Percentiles rank a stretch among this genome's conserved stretches.
These are phyloP conservation scores for Plasmodium malariae DNA, from an alignment of 169 alveolate species.

Conservation along the genomic window DNA sequence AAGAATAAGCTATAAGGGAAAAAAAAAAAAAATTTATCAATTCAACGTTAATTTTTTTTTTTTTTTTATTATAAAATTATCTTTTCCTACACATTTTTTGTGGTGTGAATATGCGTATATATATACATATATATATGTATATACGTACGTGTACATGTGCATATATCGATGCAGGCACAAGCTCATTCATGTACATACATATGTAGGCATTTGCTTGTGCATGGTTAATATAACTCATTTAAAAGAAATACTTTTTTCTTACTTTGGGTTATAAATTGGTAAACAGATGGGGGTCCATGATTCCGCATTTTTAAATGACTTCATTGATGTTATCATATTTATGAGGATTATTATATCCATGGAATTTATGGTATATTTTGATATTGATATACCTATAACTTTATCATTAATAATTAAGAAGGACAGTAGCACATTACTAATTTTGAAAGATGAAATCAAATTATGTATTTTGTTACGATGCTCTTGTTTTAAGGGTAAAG, in stretches of 20 bases:
- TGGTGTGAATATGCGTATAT: not conserved
- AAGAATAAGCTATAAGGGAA: conserved; percentile 74
- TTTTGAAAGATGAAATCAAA: conserved; percentile 76
- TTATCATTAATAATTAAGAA: conserved; percentile 83
- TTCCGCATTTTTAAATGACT: conserved; percentile 90
- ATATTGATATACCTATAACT: conserved; percentile 79
- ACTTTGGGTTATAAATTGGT: conserved; percentile 87
- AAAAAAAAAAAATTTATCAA: not conserved
- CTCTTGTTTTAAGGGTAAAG: conserved; percentile 81
- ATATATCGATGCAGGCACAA: no score
- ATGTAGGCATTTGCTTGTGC: no score
- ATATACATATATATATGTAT: not conserved
- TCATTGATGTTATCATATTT: conserved; percentile 89
- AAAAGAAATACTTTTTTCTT: not conserved
- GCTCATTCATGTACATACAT: no score
- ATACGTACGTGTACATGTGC: no score
- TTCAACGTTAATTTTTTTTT: not conserved
- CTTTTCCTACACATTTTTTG: not conserved
- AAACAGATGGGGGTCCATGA: conserved; percentile 93
- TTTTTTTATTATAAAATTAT: not conserved
- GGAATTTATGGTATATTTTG: conserved; percentile 78
- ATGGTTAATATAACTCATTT: no score
- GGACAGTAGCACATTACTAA: conserved; percentile 79
- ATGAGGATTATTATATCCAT: conserved; percentile 89
- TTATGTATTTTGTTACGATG: conserved; percentile 79